Evolutionary conservation across 2,329 filamentous ascomycete species (phyloP), one percentile per base, ranked within the genome.

Genomic region (Diaporthe citrichinensis): DNA sequence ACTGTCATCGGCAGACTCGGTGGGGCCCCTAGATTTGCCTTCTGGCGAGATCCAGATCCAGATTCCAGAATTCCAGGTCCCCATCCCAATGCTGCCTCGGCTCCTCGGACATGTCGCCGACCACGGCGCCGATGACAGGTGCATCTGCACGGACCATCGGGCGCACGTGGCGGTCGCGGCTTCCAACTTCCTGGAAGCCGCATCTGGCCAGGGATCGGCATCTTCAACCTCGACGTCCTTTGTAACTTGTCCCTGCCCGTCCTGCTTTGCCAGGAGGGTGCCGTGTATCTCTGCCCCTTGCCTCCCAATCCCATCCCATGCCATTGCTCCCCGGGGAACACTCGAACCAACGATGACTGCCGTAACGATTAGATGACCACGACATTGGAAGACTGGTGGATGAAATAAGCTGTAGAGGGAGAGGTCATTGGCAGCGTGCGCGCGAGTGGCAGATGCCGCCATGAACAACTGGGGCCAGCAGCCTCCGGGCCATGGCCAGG

Each of bases 381-480:
- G 58, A 12, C 12, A 53, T 39, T 51, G 57, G n/a, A 41, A 46
- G 39, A 17, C 57, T 28, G 31, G 46, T 28, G 17, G 69, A 67
- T 62, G 46, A 46, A n/a, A 69, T 39, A 58, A 46, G 46, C 39
- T 25, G 25, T 69, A 44, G 57, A 53, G 31, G 62, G 62, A 36
- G 59, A 25, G 41, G 31, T 31, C 31, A 55, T 53, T 51, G 23
- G 68, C 58, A 72, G 73, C 49, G 68, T 41, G n/a, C 34, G 49
- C 36, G 34, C n/a, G 73, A 62, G 46, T 31, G 55, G 69, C 68
- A 62, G 57, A 77, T 77, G 75, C 71, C 55, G 75, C 65, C 55
- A 77, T 77, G 75, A 77, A 75, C 75, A 77, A 77, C 17, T 77
- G 75, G 75, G 75, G 75, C 69, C 72, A 74, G 44, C 77, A 78